Evolutionary conservation across 768 basidiomycete genomes (phyloP).

Genomic region (Tulasnella calospora): DNA sequence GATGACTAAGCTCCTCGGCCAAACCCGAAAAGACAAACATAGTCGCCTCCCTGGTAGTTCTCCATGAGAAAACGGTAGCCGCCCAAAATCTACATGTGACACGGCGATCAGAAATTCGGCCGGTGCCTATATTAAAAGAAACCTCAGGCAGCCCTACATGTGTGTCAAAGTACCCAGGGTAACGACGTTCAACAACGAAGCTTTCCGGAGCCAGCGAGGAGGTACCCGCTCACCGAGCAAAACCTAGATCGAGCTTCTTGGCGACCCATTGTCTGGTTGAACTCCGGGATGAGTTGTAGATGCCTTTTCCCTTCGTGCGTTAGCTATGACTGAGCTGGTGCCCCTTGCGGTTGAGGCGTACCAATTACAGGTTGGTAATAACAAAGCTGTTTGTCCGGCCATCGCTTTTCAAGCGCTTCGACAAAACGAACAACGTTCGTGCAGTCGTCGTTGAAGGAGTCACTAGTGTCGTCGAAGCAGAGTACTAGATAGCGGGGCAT

Average conservation of each 20-base stretch:
- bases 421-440: slow-evolving; percentile 70
- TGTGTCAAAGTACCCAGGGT: slow-evolving; percentile 56
- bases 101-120: not conserved
- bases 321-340: not conserved
- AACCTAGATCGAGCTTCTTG: slow-evolving; percentile 57
- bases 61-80: slow-evolving; percentile 27
- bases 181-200: slow-evolving; percentile 11
- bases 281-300: slow-evolving; percentile 55
- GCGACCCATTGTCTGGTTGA: slow-evolving; percentile 51
- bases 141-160: slow-evolving; percentile 41
- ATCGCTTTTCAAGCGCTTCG: slow-evolving; percentile 57
- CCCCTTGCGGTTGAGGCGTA: not conserved
- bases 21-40: slow-evolving; percentile 29
- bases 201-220: not conserved
- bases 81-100: slow-evolving; percentile 10
- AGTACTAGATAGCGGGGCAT: slow-evolving; percentile 46
- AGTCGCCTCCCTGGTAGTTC: slow-evolving; percentile 23
- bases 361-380: slow-evolving; percentile 62
- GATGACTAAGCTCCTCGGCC: slow-evolving; percentile 28
- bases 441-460: slow-evolving; percentile 37
- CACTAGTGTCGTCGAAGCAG: slow-evolving; percentile 64
- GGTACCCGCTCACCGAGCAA: slow-evolving; percentile 56
- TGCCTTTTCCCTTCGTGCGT: slow-evolving; percentile 37
- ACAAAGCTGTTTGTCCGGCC: slow-evolving; percentile 49
- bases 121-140: not conserved